Percentiles rank a stretch among this genome's conserved stretches.
Conservation (phyloP, 495 filamentous ascomycete species). For the Physcia stellaris region DNA sequence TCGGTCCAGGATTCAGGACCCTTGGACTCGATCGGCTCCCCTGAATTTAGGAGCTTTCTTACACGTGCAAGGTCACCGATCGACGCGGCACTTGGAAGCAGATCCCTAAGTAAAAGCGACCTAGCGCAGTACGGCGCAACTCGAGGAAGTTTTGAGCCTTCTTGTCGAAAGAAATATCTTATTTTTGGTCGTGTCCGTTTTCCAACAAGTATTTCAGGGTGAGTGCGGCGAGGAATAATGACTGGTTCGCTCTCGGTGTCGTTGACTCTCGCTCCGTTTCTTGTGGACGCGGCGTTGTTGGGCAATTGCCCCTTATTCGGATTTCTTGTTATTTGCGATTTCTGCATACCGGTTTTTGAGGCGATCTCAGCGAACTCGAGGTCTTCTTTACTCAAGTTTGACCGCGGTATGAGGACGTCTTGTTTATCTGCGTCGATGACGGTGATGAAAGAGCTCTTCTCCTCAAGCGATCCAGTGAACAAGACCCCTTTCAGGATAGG, state of each 20-base stretch:
- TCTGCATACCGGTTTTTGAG: not conserved
- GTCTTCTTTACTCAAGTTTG: not conserved
- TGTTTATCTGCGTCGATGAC: not conserved
- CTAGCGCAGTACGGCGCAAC: not conserved
- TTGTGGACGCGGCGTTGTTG: not conserved
- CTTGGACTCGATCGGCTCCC: not conserved
- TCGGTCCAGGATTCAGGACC: not conserved
- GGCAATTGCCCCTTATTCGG: not conserved
- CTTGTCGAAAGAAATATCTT: not conserved
- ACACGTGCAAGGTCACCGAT: not conserved
- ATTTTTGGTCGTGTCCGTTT: not conserved
- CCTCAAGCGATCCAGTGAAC: not conserved
- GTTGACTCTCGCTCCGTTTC: not conserved
- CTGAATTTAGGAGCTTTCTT: not conserved
- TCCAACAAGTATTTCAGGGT: not conserved
- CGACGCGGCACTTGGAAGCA: not conserved
- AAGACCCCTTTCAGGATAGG: not conserved
- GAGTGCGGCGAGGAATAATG: not conserved
- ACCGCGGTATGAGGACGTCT: not conserved
- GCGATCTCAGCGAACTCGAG: not conserved
- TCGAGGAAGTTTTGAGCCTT: not conserved
- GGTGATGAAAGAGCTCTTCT: not conserved
- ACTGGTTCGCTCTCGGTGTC: not conserved
- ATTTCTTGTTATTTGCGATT: not conserved
- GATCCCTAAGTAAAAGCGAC: not conserved